Evolutionary conservation across 2,329 filamentous ascomycete genomes (phyloP).

Genomic region (Calonectria henricotiae): DNA sequence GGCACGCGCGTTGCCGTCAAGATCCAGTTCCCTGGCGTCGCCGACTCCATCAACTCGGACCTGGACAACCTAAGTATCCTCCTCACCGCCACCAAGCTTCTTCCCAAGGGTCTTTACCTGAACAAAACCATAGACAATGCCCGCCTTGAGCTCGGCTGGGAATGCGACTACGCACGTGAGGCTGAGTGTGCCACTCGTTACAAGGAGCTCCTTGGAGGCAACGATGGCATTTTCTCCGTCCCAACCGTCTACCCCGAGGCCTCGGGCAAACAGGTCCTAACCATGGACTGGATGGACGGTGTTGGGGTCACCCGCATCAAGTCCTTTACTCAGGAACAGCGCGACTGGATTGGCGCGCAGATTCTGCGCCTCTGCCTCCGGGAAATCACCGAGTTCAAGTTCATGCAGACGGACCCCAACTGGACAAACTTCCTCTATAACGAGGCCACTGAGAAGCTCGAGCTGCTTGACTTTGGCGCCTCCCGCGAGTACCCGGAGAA

Average conservation of each 20-base stretch:
- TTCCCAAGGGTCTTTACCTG: conserved; percentile 93
- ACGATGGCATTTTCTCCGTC: conserved; percentile 83
- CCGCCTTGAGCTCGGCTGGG: conserved; percentile 92
- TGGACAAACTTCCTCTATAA: conserved; percentile 99
- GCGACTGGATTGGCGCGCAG: conserved; percentile 96
- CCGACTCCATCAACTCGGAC: conserved; percentile 96
- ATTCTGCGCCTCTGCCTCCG: conserved; percentile 92
- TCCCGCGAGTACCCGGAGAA: conserved; percentile 86
- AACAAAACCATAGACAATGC: conserved; percentile 99
- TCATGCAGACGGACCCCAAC: conserved; percentile 99
- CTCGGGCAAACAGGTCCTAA: conserved; percentile 88
- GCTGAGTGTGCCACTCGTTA: conserved; percentile 86
- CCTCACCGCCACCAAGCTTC: conserved; percentile 88
- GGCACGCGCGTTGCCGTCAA: conserved; percentile 91
- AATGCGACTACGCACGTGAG: conserved; percentile 95
- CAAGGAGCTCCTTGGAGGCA: conserved; percentile 77
- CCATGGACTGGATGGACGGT: conserved; percentile 93
- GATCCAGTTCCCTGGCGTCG: conserved; percentile 96
- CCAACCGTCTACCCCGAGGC: conserved; percentile 85
- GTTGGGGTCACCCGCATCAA: conserved; percentile 86
- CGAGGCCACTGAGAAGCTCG: conserved; percentile 78
- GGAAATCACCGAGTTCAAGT: conserved; percentile 94
- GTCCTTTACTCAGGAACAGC: conserved; percentile 84
- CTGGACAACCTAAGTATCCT: conserved; percentile 94
- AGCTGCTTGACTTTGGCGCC: conserved; percentile 96